Percentiles rank a stretch among this genome's conserved stretches.
phyloP scores from a whole-genome alignment of 2,329 filamentous ascomycete species.

The Ophiostoma quercus region DNA sequence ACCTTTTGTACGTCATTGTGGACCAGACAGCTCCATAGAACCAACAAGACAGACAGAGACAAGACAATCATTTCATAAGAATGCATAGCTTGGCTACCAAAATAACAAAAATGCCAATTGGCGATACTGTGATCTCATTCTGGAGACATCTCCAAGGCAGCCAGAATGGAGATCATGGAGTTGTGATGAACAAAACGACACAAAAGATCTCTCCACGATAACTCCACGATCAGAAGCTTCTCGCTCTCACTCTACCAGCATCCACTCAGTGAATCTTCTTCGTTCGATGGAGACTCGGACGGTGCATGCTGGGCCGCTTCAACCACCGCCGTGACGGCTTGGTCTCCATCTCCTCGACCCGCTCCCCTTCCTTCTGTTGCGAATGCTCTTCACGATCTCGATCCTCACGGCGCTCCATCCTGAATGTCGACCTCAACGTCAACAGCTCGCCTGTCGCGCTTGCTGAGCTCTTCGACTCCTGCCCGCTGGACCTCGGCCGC shows the following conservation, averaged over 20 bases:
- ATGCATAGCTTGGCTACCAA: not conserved
- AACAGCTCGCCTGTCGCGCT: not conserved
- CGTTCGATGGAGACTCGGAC: conserved; percentile 11
- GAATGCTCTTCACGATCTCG: not conserved
- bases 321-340: conserved; percentile 16
- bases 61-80: not conserved
- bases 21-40: conserved; percentile 5
- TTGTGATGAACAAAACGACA: not conserved
- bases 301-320: conserved; percentile 15
- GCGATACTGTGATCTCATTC: not conserved
- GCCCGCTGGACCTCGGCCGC: not conserved
- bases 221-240: not conserved
- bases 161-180: too few species aligned
- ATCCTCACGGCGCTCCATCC: conserved; percentile 26
- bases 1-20: conserved; percentile 7
- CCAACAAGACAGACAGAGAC: not conserved
- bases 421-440: not conserved
- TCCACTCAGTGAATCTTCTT: not conserved
- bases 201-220: not conserved
- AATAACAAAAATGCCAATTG: not conserved
- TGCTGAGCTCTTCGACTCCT: not conserved
- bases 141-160: not conserved
- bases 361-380: not conserved
- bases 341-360: not conserved
- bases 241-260: not conserved